These are phyloP conservation scores for Vitis riparia DNA, from an alignment of 164 flowering plant species.

Conservation along the genomic window DNA sequence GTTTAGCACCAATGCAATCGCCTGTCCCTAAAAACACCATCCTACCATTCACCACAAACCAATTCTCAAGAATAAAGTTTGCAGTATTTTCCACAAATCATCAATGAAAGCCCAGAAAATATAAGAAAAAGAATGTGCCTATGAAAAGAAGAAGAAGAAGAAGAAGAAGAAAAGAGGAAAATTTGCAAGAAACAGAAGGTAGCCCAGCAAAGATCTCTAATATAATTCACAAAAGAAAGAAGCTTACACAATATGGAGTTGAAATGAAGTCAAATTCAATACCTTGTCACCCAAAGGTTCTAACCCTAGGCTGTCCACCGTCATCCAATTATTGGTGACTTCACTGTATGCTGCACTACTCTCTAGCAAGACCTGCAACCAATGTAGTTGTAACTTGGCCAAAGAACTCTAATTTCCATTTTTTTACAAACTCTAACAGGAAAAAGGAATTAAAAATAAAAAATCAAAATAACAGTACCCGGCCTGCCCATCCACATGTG, in stretches of 20 bases:
- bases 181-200: too few relatives aligned
- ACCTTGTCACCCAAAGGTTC: constrained; percentile 33
- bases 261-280: background rate
- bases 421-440: too few relatives aligned
- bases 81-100: too few relatives aligned
- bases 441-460: background rate
- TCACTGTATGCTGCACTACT: background rate
- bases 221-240: background rate
- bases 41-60: too few relatives aligned
- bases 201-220: background rate
- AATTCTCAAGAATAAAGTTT: too few relatives aligned
- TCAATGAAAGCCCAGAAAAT: too few relatives aligned
- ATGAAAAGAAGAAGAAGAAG: background rate
- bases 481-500: constrained; percentile 36
- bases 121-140: background rate
- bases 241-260: background rate
- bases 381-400: background rate
- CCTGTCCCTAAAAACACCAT: too few relatives aligned
- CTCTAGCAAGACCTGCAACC: constrained; percentile 19
- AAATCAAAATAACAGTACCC: constrained; percentile 10
- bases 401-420: too few relatives aligned
- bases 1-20: too few relatives aligned
- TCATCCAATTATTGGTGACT: constrained; percentile 4
- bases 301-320: constrained; percentile 18
- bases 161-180: too few relatives aligned